phyloP scores from a whole-genome alignment of 495 filamentous ascomycete species.

The Penicillium crystallinum region DNA sequence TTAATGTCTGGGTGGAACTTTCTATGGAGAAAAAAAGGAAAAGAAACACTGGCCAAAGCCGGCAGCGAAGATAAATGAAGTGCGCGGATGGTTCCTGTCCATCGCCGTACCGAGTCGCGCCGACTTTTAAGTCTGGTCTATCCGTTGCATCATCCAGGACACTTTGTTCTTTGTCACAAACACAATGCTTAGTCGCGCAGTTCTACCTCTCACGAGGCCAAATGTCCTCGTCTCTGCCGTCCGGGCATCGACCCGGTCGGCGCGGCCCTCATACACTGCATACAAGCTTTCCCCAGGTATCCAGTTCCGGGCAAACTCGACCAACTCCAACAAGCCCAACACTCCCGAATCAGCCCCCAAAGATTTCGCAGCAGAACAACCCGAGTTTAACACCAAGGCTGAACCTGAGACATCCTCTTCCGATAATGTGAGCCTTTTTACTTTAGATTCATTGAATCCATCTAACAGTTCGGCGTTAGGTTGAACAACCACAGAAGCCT shows the following conservation, averaged over 20 bases:
- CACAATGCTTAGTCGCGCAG: slow-evolving; percentile 43
- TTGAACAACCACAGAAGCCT: slow-evolving; percentile 39
- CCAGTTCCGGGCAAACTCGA: slow-evolving; percentile 25
- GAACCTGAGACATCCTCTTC: slow-evolving; percentile 31
- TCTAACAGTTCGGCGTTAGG: slow-evolving; percentile 22
- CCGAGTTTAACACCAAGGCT: slow-evolving; percentile 40
- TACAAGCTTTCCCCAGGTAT: slow-evolving; percentile 40
- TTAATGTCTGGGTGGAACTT: slow-evolving; percentile 64
- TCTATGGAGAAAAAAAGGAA: slow-evolving; percentile 37
- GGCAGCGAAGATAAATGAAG: slow-evolving; percentile 19
- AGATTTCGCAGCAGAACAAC: slow-evolving; percentile 38
- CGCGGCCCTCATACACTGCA: slow-evolving; percentile 35
- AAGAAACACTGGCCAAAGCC: slow-evolving; percentile 11
- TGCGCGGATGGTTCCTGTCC: slow-evolving; percentile 23
- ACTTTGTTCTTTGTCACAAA: slow-evolving; percentile 17
- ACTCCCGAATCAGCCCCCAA: slow-evolving; percentile 10
- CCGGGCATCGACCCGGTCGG: slow-evolving; percentile 30
- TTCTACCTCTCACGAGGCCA: slow-evolving; percentile 43
- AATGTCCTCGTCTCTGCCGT: slow-evolving; percentile 36
- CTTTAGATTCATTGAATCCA: not conserved
- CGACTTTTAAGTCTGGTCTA: slow-evolving; percentile 27
- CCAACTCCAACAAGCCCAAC: slow-evolving; percentile 15
- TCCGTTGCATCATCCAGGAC: slow-evolving; percentile 9
- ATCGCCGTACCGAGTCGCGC: slow-evolving; percentile 22
- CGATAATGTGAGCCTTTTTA: slow-evolving; percentile 23